A percentile compares a stretch with the other conserved stretches of the same genome.
phyloP scores from a whole-genome alignment of 257 asterid species.

The Solanum chmielewskii region DNA sequence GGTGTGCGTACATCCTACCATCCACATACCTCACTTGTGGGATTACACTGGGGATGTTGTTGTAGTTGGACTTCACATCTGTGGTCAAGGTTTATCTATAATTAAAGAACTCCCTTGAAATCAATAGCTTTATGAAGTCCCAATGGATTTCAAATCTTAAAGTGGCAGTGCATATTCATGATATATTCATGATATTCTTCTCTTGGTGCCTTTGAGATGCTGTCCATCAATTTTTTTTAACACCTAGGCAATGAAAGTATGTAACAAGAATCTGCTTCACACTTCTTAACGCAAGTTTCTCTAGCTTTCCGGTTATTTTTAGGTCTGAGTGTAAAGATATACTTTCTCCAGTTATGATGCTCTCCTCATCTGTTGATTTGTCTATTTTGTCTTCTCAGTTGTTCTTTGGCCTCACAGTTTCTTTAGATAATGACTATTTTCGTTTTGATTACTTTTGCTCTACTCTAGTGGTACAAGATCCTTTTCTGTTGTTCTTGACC shows the following conservation, averaged over 20 bases:
- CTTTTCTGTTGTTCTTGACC: constrained; percentile 4
- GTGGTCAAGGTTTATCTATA: background rate
- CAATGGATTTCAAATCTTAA: background rate
- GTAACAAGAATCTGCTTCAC: background rate
- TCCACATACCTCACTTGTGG: background rate
- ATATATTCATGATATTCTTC: background rate
- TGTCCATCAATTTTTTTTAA: background rate
- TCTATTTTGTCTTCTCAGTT: background rate
- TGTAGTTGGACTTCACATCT: background rate
- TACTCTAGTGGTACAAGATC: background rate
- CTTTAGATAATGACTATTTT: background rate
- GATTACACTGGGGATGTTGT: background rate
- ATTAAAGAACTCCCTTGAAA: background rate
- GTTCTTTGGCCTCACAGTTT: background rate
- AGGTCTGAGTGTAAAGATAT: background rate
- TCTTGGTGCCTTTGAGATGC: background rate
- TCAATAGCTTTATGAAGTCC: background rate
- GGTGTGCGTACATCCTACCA: background rate
- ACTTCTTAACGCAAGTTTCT: background rate
- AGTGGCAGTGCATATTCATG: background rate
- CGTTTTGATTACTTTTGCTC: background rate
- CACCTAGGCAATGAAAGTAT: background rate
- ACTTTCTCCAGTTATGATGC: background rate
- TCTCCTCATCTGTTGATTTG: background rate
- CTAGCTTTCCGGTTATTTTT: background rate